Evolutionary conservation across 441 rosid species (phyloP), one percentile per base, ranked within the genome.

Genomic region (Gossypium schwendimanii): DNA sequence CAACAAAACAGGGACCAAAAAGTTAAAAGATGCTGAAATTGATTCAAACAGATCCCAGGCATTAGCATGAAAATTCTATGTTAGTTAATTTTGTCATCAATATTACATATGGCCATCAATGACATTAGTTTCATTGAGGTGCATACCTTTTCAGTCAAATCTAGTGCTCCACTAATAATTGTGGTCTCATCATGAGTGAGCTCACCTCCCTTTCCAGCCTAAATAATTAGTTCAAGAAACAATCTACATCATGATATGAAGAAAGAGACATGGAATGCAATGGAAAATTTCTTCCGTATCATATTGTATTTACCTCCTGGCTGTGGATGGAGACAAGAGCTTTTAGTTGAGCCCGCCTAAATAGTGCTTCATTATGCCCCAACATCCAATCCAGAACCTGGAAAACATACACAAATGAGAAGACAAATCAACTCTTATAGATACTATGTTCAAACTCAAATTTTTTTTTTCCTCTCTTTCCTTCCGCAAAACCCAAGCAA

Each of bases 121-220:
- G 54, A 63, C 15, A 17, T 50, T 41, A 39, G n/a, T 55, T 70
- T 17, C 14, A 17, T 5, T 49, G 15, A 5, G 26, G 47, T 36
- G 6, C 71, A 73, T 67, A 95, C 99, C 98, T 95, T 95, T 71
- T 91, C 99, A 68, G 99, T 93, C 80, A 95, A 85, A 85, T 95
- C 99, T 50, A 95, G 88, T 15, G 99, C 99, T 82, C 98, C 98
- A 49, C 97, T 90, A 52, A 92, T 94, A 76, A 94, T 94, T 69
- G 98, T 94, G 0, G 99, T 92, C 87, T 94, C 99, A 79, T 94
- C 99, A 75, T 92, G 99, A 0, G 98, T 94, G 76, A 94, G 97
- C 75, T 94, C 99, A 77, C 99, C 99, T 69, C 99, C 99, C 81
- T 94, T 92, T 3, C 99, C 99, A 83, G 98, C 98, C 99, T 95